Evolutionary conservation across 176 grass and related monocot genomes (phyloP).

Genomic region (Rhipidocladum racemiflorum): DNA sequence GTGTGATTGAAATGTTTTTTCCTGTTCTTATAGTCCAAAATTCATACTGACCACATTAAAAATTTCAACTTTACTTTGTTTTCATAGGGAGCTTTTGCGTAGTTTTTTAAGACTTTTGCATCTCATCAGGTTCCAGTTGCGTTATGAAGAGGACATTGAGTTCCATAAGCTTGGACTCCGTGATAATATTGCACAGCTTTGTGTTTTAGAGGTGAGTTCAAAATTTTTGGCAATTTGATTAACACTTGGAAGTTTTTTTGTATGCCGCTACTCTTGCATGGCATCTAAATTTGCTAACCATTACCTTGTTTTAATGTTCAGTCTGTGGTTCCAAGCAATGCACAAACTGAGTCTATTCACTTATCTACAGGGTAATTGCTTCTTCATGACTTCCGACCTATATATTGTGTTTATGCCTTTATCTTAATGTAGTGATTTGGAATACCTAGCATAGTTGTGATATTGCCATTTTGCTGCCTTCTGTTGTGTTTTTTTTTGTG

Average conservation of each 20-base stretch:
- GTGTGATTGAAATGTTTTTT: conserved; percentile 6
- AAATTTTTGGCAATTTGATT: conserved; percentile 15
- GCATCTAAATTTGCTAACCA: conserved; percentile 23
- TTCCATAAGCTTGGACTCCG: conserved; percentile 79
- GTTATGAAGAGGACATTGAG: conserved; percentile 73
- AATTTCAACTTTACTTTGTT: neutral
- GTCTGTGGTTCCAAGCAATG: conserved; percentile 41
- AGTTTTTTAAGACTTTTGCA: neutral
- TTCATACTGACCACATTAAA: neutral
- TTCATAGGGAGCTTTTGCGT: neutral
- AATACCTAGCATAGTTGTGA: neutral
- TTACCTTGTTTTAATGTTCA: conserved; percentile 40
- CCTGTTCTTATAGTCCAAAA: neutral
- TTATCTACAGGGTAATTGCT: conserved; percentile 55
- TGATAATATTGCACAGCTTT: conserved; percentile 94
- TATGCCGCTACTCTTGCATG: conserved; percentile 14
- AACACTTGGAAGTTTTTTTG: neutral
- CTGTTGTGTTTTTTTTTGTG: neutral
- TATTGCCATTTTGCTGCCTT: neutral
- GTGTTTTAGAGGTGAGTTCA: conserved; percentile 83
- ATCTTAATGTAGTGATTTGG: neutral
- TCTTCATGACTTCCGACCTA: conserved; percentile 18
- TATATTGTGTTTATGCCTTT: conserved; percentile 13
- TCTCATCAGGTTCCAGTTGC: conserved; percentile 71
- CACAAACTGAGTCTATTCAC: conserved; percentile 45